A percentile compares a stretch with the other conserved stretches of the same genome.
Conservation (phyloP, 202 grass and related monocot genomes). For the Brachypodium distachyon region DNA sequence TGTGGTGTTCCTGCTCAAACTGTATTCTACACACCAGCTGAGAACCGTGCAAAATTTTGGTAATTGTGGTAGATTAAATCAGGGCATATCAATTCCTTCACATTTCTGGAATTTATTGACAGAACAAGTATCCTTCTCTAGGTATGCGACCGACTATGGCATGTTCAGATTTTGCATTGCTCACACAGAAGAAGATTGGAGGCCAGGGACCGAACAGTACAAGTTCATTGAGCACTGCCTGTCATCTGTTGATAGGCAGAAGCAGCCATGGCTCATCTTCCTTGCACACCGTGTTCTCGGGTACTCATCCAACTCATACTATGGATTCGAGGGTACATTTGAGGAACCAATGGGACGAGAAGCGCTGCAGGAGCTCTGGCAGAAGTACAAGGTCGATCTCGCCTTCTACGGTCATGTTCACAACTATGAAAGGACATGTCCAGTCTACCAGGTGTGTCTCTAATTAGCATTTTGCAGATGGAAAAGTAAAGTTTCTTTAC, state of each 20-base stretch:
- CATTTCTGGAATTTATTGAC: neutral
- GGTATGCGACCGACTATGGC: conserved; percentile 67
- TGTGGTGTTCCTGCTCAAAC: conserved; percentile 73
- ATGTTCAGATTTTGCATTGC: conserved; percentile 87
- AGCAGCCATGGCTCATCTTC: conserved; percentile 96
- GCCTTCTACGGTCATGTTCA: conserved; percentile 82
- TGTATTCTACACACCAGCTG: conserved; percentile 76
- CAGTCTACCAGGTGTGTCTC: conserved; percentile 64
- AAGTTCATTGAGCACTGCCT: conserved; percentile 87
- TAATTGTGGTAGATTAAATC: neutral
- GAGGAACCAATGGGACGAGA: conserved; percentile 86
- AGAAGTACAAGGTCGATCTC: conserved; percentile 89
- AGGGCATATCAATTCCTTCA: neutral
- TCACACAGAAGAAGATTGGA: conserved; percentile 82
- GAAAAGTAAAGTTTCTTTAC: neutral
- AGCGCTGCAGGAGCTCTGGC: conserved; percentile 74
- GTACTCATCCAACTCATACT: conserved; percentile 58
- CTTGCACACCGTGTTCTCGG: conserved; percentile 75
- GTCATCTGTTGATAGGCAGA: conserved; percentile 66
- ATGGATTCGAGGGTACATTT: conserved; percentile 49
- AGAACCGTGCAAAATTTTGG: conserved; percentile 83
- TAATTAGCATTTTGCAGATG: neutral
- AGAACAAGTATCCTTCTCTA: neutral
- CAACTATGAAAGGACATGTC: conserved; percentile 87
- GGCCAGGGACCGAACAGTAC: conserved; percentile 66